Evolutionary conservation across 176 grass and related monocot genomes (phyloP).

Genomic region (Carex pumila): DNA sequence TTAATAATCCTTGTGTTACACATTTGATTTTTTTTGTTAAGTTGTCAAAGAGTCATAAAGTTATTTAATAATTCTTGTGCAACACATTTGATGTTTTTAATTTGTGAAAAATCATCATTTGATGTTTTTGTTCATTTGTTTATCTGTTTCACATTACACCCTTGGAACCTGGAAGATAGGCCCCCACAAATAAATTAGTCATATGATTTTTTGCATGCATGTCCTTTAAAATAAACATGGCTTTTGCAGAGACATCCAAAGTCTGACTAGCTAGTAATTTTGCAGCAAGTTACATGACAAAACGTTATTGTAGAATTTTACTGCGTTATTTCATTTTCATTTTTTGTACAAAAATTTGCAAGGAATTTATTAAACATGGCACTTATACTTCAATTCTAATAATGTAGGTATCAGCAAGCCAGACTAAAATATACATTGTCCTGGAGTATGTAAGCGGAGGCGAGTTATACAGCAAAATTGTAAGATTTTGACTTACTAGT

Average conservation of each 20-base stretch:
- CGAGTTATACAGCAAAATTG: constrained; percentile 84
- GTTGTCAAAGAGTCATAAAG: too few relatives aligned
- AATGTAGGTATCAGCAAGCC: constrained; percentile 78
- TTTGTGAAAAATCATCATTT: too few relatives aligned
- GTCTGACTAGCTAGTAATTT: background rate
- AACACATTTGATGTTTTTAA: background rate
- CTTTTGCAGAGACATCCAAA: background rate
- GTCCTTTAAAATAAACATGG: background rate
- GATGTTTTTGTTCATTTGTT: background rate
- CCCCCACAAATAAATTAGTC: background rate
- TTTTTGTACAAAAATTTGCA: background rate
- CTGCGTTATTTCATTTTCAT: background rate
- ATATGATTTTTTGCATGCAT: background rate
- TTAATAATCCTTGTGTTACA: background rate
- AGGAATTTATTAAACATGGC: background rate
- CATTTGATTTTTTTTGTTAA: background rate
- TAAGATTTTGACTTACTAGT: constrained; percentile 27
- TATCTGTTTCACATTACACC: background rate
- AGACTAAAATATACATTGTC: constrained; percentile 95
- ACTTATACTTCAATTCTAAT: background rate
- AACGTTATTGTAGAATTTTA: background rate
- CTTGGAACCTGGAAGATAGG: background rate
- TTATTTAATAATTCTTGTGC: background rate
- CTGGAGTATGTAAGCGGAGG: constrained; percentile 85
- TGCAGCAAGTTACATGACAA: background rate